Conservation (phyloP, 257 asterid species). For the Cynanchum wilfordii region DNA sequence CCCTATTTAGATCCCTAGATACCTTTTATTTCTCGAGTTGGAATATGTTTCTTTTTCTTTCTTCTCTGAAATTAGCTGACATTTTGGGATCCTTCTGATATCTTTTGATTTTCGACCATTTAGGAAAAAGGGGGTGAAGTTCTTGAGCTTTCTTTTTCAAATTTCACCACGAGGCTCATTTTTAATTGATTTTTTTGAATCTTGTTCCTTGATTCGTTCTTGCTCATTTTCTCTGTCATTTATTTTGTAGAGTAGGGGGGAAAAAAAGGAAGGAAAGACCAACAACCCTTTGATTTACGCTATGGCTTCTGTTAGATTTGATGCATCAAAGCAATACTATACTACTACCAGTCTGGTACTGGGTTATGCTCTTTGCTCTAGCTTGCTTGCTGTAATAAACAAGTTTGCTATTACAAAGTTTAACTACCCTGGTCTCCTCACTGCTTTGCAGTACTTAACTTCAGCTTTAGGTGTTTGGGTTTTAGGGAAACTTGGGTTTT, state of each 20-base stretch:
- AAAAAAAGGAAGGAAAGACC: background rate
- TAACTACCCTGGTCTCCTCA: constrained; percentile 86
- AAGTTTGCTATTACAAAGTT: constrained; percentile 87
- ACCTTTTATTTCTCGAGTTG: background rate
- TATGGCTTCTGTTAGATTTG: constrained; percentile 49
- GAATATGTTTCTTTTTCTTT: background rate
- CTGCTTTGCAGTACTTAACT: constrained; percentile 84
- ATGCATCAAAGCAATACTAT: constrained; percentile 55
- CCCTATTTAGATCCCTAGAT: background rate
- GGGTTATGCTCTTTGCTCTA: constrained; percentile 94
- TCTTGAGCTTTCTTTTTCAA: background rate
- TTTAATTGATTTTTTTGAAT: background rate
- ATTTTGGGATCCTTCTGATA: background rate
- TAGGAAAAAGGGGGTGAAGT: background rate
- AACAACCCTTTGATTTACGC: background rate
- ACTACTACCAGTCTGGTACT: constrained; percentile 75
- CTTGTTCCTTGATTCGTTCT: background rate
- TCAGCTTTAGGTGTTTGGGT: constrained; percentile 84
- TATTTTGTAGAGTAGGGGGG: background rate
- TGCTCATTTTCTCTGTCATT: background rate
- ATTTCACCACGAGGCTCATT: background rate
- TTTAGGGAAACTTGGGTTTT: constrained; percentile 68
- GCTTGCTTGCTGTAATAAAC: constrained; percentile 88
- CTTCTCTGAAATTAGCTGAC: background rate
- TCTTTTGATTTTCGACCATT: background rate